Base-by-base conservation (phyloP, 352 stramenopile genomes). In the Phytopythium oedochilum region DNA sequence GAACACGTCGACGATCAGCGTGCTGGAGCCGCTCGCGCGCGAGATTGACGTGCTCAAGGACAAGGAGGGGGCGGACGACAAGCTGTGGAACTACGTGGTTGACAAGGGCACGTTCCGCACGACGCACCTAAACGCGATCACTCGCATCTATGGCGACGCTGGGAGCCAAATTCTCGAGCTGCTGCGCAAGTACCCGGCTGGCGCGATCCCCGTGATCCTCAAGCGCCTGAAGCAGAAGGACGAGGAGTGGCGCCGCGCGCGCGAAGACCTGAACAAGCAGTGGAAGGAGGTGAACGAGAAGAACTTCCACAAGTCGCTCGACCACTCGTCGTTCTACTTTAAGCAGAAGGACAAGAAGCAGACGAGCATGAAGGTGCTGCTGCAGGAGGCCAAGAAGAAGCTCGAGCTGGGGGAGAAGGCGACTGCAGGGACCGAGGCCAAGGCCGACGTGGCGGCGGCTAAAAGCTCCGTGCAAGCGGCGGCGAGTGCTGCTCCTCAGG, bases 281-380 rank as follows among this genome's bases (percentile, higher is more conserved):
- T 99, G 97, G 97, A 98, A 98, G 70, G 94, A 98, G 49, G 78
- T 99, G 45, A 96, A 98, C 53, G 94, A 99, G 63, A 88, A 94
- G 55, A 99, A 99, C 62, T 99, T 99, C 65, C 96, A 99, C 76
- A 99, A 98, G 70, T 98, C 86, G 44, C 78, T 99, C 20, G 98
- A 99, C 68, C 97, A 99, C 70, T 97, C 97, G 25, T 98, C 94
- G 31, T 98, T 99, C 56, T 99, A 98, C 68, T 99, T 99, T 74
- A 97, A 98, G 68, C 93, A 98, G 47, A 96, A 92, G 54, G 97
- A 99, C 70, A 99, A 99, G 79, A 97, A 98, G 62, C 87, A 93
- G 18, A 97, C 93, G 32, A 97, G 88, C 47, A 94, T 96, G 59
- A 98, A 98, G 66, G 92, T 88, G 47, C 74, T 99, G 35, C 63